These are phyloP conservation scores for Fusarium citri DNA, from an alignment of 2,329 filamentous ascomycete species.

Conservation along the genomic window DNA sequence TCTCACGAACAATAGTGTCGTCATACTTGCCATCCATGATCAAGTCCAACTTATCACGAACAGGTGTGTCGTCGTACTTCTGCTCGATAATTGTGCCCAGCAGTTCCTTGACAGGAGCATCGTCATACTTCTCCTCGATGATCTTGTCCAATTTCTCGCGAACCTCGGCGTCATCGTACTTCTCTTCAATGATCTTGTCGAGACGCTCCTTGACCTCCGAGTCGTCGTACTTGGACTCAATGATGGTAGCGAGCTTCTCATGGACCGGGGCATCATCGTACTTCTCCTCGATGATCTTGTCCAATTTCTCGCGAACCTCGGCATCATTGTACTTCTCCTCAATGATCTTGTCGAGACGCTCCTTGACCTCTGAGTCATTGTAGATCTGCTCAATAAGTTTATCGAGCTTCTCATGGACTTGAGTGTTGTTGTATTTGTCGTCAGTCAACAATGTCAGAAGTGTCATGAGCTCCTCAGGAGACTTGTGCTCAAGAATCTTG, in stretches of 20 bases:
- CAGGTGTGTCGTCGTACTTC: constrained; percentile 47
- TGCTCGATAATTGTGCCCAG: constrained; percentile 36
- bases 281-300: constrained; percentile 41
- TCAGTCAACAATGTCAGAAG: constrained; percentile 57
- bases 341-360: constrained; percentile 44
- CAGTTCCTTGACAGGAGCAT: constrained; percentile 48
- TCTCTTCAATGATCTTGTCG: constrained; percentile 52
- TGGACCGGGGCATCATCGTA: constrained; percentile 48
- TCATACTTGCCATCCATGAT: constrained; percentile 53
- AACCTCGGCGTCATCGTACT: constrained; percentile 43
- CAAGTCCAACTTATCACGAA: constrained; percentile 55
- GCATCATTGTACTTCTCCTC: constrained; percentile 23
- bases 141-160: constrained; percentile 43
- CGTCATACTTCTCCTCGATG: constrained; percentile 46
- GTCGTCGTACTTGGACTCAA: constrained; percentile 70
- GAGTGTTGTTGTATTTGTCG: constrained; percentile 62
- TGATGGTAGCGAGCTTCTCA: constrained; percentile 47
- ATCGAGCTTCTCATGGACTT: constrained; percentile 48
- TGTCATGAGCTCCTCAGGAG: constrained; percentile 66
- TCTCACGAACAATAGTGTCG: constrained; percentile 49
- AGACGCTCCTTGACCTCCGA: constrained; percentile 52
- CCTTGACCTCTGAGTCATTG: constrained; percentile 45
- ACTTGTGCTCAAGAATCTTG: constrained; percentile 71
- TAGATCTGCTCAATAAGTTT: constrained; percentile 44
- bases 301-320: constrained; percentile 22